Evolutionary conservation across 2,329 filamentous ascomycete species (phyloP).

Genomic region (Colletotrichum plurivorum): DNA sequence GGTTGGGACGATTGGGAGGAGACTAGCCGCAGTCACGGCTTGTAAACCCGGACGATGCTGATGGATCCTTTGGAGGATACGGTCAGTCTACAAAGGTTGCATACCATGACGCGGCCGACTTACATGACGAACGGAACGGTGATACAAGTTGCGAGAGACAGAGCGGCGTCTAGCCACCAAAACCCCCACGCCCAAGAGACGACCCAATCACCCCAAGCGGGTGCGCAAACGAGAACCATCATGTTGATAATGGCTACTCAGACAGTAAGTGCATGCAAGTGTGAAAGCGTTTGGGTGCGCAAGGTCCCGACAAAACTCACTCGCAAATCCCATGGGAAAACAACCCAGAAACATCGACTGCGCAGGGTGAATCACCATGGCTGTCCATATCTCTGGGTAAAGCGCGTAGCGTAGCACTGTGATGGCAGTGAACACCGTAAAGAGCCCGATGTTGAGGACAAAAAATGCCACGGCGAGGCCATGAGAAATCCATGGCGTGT

Average conservation of each 20-base stretch:
- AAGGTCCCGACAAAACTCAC: conserved; percentile 48
- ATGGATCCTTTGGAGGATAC: conserved; percentile 48
- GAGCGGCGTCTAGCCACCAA: conserved; percentile 70
- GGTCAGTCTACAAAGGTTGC: too few species aligned
- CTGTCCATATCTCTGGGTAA: conserved; percentile 76
- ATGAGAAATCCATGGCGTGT: conserved; percentile 67
- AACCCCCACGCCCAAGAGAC: conserved; percentile 68
- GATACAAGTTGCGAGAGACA: conserved; percentile 68
- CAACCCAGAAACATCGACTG: conserved; percentile 79
- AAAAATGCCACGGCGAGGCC: conserved; percentile 66
- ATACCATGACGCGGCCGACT: not conserved
- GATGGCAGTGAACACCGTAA: conserved; percentile 66
- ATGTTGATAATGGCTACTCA: conserved; percentile 71
- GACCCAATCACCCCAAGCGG: conserved; percentile 73
- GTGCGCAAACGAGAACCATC: conserved; percentile 71
- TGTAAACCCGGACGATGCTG: conserved; percentile 62
- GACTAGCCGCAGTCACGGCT: conserved; percentile 74
- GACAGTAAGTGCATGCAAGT: too few species aligned
- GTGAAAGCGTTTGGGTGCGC: too few species aligned
- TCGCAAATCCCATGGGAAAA: conserved; percentile 78
- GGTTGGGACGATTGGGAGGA: conserved; percentile 76
- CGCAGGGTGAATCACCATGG: conserved; percentile 76
- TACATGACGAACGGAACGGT: conserved; percentile 71
- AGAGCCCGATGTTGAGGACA: conserved; percentile 70
- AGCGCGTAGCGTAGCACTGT: conserved; percentile 73